These are phyloP conservation scores for Myxozyma lipomycoides DNA, from an alignment of 805 yeast species.

Conservation along the genomic window DNA sequence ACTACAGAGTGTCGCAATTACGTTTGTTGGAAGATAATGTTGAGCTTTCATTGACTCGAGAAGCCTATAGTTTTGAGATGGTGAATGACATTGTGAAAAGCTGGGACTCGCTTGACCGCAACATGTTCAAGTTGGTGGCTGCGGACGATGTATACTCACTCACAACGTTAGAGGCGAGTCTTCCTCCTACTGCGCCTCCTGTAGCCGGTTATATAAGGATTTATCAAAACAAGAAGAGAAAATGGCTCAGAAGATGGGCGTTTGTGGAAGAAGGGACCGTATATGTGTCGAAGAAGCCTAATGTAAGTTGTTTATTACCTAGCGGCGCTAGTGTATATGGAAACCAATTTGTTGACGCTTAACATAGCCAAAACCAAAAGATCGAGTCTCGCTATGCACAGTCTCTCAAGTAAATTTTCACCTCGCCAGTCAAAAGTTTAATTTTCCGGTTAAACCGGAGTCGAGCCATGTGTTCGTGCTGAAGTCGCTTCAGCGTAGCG, in stretches of 20 bases:
- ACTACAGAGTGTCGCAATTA: conserved; percentile 3
- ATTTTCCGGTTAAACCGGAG: conserved; percentile 1
- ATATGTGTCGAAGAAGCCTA: conserved; percentile 11
- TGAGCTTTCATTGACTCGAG: conserved; percentile 6
- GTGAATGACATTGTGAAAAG: conserved; percentile 6
- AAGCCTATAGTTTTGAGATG: conserved; percentile 13
- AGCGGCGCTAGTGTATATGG: no score
- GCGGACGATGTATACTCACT: conserved; percentile 1
- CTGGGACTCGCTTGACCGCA: conserved; percentile 9
- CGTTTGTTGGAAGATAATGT: conserved; percentile 27
- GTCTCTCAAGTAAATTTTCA: conserved; percentile 10
- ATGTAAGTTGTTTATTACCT: conserved; percentile 1
- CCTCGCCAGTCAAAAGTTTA: background rate
- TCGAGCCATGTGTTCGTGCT: conserved; percentile 12
- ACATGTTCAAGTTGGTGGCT: conserved; percentile 3
- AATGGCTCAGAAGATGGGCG: conserved; percentile 21
- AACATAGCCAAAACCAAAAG: conserved; percentile 12
- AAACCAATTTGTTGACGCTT: no score
- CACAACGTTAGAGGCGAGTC: conserved; percentile 3
- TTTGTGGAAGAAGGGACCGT: conserved; percentile 7
- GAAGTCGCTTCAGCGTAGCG: conserved; percentile 8
- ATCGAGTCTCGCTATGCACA: conserved; percentile 8
- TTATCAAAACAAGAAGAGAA: conserved; percentile 1
- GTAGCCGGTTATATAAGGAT: conserved; percentile 13
- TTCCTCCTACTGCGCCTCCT: conserved; percentile 10